Conservation (phyloP, 345 rosid genomes). For the Euphorbia peplus region DNA sequence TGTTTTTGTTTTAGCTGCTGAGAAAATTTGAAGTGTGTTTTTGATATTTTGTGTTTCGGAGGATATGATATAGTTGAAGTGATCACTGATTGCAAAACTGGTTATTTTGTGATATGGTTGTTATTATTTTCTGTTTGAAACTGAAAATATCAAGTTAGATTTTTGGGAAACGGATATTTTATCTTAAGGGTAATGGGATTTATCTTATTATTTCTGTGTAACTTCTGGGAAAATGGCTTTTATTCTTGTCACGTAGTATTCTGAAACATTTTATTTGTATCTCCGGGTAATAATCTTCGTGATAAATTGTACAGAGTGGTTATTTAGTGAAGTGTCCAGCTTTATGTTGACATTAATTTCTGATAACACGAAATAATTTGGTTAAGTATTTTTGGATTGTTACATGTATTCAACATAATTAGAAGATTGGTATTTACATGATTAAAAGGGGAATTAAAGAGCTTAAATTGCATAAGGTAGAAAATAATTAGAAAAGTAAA, state of each 20-base stretch:
- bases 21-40: background rate
- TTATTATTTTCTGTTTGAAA: background rate
- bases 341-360: background rate
- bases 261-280: background rate
- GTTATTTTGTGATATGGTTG: background rate
- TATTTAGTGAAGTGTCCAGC: background rate
- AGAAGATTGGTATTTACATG: too few species aligned
- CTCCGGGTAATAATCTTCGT: background rate
- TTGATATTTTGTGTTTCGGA: background rate
- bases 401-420: too few species aligned
- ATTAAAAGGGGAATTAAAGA: too few species aligned
- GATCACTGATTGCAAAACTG: background rate
- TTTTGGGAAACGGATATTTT: background rate
- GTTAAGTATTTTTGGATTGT: background rate
- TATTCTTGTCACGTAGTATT: background rate
- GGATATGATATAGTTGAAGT: conserved; percentile 1
- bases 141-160: background rate
- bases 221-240: background rate
- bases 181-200: background rate
- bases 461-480: too few species aligned
- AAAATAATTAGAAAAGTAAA: too few species aligned
- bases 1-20: background rate
- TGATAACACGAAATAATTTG: background rate
- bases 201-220: background rate
- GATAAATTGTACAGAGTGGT: background rate